These are phyloP conservation scores for Medicago lupulina DNA, from an alignment of 306 rosid genomes.

Conservation along the genomic window DNA sequence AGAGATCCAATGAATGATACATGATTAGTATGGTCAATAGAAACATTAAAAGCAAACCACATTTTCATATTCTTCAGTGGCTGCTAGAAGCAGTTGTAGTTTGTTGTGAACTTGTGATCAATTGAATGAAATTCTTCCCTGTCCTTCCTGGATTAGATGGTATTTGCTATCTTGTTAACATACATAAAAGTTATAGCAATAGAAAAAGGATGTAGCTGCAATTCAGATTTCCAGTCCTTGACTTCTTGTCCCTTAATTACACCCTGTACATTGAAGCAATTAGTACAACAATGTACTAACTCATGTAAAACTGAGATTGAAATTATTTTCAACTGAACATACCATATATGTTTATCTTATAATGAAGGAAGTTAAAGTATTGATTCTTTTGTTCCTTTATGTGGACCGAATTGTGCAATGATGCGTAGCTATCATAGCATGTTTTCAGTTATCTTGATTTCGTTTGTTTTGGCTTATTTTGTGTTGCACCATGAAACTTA, in stretches of 20 bases:
- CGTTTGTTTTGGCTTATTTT: not conserved
- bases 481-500: not conserved
- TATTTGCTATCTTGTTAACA: conserved; percentile 24
- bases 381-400: not conserved
- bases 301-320: not conserved
- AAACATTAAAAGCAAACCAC: not conserved
- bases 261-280: not conserved
- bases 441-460: not conserved
- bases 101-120: conserved; percentile 14
- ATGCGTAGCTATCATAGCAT: not conserved
- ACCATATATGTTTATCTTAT: not conserved
- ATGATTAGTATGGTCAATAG: not conserved
- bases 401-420: too few relatives aligned
- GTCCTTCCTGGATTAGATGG: not conserved
- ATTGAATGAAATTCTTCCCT: not conserved
- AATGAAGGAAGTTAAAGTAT: not conserved
- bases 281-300: not conserved
- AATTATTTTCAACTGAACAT: not conserved
- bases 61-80: not conserved
- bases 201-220: not conserved
- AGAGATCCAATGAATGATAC: not conserved
- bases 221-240: not conserved
- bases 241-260: not conserved
- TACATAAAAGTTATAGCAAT: not conserved
- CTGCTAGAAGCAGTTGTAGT: conserved; percentile 15